Evolutionary conservation across 2,329 filamentous ascomycete species (phyloP).

Genomic region (Alternaria gaisen): DNA sequence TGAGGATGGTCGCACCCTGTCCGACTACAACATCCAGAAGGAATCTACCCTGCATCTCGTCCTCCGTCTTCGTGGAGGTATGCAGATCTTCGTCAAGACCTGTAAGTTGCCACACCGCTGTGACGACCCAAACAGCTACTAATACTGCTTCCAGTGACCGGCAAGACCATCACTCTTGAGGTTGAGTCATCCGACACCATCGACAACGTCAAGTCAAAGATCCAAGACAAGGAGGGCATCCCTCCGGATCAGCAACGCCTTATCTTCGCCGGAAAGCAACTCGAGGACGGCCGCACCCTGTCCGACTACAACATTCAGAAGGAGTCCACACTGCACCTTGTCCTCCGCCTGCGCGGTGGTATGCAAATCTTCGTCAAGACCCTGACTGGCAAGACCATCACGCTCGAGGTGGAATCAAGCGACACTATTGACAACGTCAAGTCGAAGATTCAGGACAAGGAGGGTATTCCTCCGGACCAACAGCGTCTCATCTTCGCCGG

Average conservation of each 20-base stretch:
- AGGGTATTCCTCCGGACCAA: slow-evolving; percentile 94
- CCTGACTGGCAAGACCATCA: slow-evolving; percentile 71
- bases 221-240: slow-evolving; percentile 68
- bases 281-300: slow-evolving; percentile 65
- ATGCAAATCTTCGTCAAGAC: slow-evolving; percentile 72
- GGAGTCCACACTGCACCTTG: slow-evolving; percentile 75
- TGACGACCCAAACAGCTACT: slow-evolving; percentile 28
- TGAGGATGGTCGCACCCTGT: slow-evolving; percentile 90
- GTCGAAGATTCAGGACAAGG: slow-evolving; percentile 97
- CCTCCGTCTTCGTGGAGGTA: slow-evolving; percentile 73
- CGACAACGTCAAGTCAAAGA: slow-evolving; percentile 55
- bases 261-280: slow-evolving; percentile 67
- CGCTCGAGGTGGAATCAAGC: slow-evolving; percentile 72
- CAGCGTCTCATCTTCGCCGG: slow-evolving; percentile 96
- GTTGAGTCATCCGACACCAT: slow-evolving; percentile 53
- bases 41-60: slow-evolving; percentile 76
- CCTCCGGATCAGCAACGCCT: slow-evolving; percentile 67
- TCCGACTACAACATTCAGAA: slow-evolving; percentile 67
- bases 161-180: slow-evolving; percentile 63
- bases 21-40: slow-evolving; percentile 97
- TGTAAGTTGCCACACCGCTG: slow-evolving; percentile 43
- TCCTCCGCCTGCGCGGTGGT: slow-evolving; percentile 74
- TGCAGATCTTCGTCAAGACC: slow-evolving; percentile 72
- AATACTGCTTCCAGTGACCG: slow-evolving; percentile 59
- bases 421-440: slow-evolving; percentile 98